Base-by-base conservation (phyloP, 2,329 filamentous ascomycete genomes). In the Fusarium sp. region DNA sequence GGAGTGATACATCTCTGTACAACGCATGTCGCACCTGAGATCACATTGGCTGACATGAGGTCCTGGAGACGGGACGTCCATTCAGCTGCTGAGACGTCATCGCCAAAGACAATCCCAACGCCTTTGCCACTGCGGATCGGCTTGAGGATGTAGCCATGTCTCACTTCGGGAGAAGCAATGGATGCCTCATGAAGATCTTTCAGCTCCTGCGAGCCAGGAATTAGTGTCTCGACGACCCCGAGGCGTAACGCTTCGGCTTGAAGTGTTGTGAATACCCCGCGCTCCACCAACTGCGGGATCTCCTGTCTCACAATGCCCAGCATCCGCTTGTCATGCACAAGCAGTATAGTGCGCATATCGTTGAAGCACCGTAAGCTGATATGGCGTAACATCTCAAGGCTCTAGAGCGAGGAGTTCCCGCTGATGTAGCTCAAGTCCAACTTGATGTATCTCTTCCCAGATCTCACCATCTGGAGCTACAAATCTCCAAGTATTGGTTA, bases 311-410 rank as follows among this genome's bases (percentile, higher is more conserved):
- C 65, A 14, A 84, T 77, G 12, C 81, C 81, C 2, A 84, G 70
- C 80, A 84, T 82, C 5, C 82, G 79, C 64, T 84, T 84, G 68
- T 84, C 82, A 60, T 84, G 82, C 2, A 81, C 78, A 3, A 84
- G 66, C 13, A 83, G 68, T 9, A 84, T 73, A 0, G 81, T 84
- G 0, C 81, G 78, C 69, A 83, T 73, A 59, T 84, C 81, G 44
- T 84, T 84, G 58, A 82, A 80, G 55, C 82, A 82, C 12, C 78
- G 74, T 3, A 82, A 69, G 38, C 78, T 78, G 26, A 84, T 35
- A 45, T 83, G 78, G 1, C 77, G 79, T 10, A 82, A 64, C 9
- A 83, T 70, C 20, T 80, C 75, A 0, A 0, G 74, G 71, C 1
- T 75, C 70, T 3, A 84, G 33, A 0, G 69, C 74, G 2, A 77